Evolutionary conservation across 1,139 yeast species (phyloP).

Genomic region (Schizosaccharomyces versatilis): DNA sequence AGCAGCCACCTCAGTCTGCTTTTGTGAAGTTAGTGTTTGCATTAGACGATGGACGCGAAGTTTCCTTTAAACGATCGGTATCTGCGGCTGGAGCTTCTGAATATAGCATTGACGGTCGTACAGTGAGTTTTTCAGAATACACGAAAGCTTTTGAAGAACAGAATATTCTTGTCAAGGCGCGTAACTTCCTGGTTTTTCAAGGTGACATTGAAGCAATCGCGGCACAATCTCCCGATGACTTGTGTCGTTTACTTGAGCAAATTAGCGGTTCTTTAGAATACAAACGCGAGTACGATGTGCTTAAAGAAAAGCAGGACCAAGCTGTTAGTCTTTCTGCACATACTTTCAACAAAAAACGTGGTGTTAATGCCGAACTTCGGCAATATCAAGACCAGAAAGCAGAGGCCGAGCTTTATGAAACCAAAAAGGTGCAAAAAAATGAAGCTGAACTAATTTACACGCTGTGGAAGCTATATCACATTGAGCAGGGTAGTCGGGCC

Average conservation of each 20-base stretch:
- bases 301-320: slow-evolving; percentile 42
- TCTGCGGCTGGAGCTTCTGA: slow-evolving; percentile 25
- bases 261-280: slow-evolving; percentile 29
- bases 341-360: slow-evolving; percentile 49
- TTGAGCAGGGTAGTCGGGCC: slow-evolving; percentile 26
- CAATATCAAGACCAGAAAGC: slow-evolving; percentile 57
- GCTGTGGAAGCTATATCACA: slow-evolving; percentile 47
- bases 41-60: slow-evolving; percentile 26
- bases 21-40: slow-evolving; percentile 66
- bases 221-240: slow-evolving; percentile 56
- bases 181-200: slow-evolving; percentile 64
- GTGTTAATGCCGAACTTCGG: slow-evolving; percentile 52
- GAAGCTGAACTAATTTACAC: slow-evolving; percentile 29
- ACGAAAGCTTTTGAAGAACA: slow-evolving; percentile 47
- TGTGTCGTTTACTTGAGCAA: slow-evolving; percentile 54
- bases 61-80: slow-evolving; percentile 11
- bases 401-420: slow-evolving; percentile 50
- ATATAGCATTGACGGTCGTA: slow-evolving; percentile 41
- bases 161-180: slow-evolving; percentile 68
- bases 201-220: slow-evolving; percentile 94
- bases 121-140: slow-evolving; percentile 46
- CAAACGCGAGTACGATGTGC: slow-evolving; percentile 41
- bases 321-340: slow-evolving; percentile 46
- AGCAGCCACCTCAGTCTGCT: slow-evolving; percentile 31
- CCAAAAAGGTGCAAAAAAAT: slow-evolving; percentile 28